Base-by-base conservation (phyloP, 2,329 filamentous ascomycete species). In the Colletotrichum sp. region DNA sequence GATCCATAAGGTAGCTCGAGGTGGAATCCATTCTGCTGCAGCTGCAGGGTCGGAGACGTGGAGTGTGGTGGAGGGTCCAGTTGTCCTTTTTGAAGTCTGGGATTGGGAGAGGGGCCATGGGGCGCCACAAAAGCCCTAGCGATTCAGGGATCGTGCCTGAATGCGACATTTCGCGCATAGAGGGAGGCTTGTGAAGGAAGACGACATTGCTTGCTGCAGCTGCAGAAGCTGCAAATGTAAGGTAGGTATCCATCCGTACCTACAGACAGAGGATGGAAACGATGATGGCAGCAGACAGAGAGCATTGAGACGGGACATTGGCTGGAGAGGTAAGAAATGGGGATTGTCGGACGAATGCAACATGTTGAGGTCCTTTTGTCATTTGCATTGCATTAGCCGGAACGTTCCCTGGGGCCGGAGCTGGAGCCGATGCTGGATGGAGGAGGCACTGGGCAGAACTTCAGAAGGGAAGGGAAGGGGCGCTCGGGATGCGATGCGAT, bases 351-450 rank as follows among this genome's bases (percentile, higher is more conserved):
- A 22, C 25, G 25, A 27, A 61, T 61, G 61, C 48, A 67, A 72
- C 63, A 75, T 68, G 63, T 61, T 27, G 34, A 73, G 55, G 44
- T 59, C 72, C 68, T 68, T 60, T 59, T 60, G 64, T 75, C 70
- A 75, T 75, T 75, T 76, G 74, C 27, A 75, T 71, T 76, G 74
- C 71, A 76, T 76, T 75, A 76, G 74, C 55, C 74, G 66, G 60
- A 76, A 75, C 74, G 22, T 34, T 65, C 70, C 70, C 70, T 65
- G 70, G 70, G 19, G 36, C 57, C 57, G 44, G 44, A 52, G 34
- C 32, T 36, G 6, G 36, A 30, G 15, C 36, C 44, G 44, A 22
- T 52, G 55, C 25, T 60, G 57, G 27, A 60, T 30, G 27, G 27
- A 60, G 57, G 57, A 60, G 28, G 57, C 25, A 59, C 55, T 48